Evolutionary conservation across 192 early-diverging fungal genomes (phyloP).

Genomic region (Podila clonocystis): DNA sequence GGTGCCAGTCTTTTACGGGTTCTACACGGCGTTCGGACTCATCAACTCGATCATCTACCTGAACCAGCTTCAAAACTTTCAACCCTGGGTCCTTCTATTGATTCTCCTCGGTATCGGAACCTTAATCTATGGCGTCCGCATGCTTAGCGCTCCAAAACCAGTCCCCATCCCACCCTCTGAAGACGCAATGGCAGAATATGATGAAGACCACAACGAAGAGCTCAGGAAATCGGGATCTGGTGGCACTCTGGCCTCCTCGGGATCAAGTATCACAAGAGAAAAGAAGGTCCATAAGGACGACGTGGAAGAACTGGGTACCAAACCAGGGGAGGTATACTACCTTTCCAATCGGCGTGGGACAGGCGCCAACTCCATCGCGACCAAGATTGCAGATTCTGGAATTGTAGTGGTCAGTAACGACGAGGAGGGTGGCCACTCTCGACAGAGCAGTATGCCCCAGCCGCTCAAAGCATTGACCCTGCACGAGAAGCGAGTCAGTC

Average conservation of each 20-base stretch:
- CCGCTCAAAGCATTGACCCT: background rate
- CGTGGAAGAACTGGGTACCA: background rate
- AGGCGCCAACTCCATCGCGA: background rate
- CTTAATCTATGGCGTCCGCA: constrained; percentile 63
- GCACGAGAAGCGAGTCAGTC: background rate
- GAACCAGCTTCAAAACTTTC: constrained; percentile 58
- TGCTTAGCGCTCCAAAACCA: constrained; percentile 58
- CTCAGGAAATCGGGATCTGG: background rate
- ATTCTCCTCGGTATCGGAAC: constrained; percentile 62
- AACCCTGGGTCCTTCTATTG: constrained; percentile 58
- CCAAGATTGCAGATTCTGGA: background rate
- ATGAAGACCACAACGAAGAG: background rate
- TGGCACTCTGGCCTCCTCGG: background rate
- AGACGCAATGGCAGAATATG: background rate
- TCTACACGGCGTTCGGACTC: constrained; percentile 65
- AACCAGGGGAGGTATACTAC: background rate
- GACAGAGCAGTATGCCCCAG: background rate
- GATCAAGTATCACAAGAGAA: background rate
- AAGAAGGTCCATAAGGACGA: background rate
- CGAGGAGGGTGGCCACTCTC: background rate
- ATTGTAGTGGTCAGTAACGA: background rate
- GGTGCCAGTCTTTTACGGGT: constrained; percentile 68
- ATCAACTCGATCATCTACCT: constrained; percentile 70
- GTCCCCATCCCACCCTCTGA: constrained; percentile 1
- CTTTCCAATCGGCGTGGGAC: background rate